These are phyloP conservation scores for Chrysosporium queenslandicum DNA, from an alignment of 2,329 filamentous ascomycete species.

Conservation along the genomic window DNA sequence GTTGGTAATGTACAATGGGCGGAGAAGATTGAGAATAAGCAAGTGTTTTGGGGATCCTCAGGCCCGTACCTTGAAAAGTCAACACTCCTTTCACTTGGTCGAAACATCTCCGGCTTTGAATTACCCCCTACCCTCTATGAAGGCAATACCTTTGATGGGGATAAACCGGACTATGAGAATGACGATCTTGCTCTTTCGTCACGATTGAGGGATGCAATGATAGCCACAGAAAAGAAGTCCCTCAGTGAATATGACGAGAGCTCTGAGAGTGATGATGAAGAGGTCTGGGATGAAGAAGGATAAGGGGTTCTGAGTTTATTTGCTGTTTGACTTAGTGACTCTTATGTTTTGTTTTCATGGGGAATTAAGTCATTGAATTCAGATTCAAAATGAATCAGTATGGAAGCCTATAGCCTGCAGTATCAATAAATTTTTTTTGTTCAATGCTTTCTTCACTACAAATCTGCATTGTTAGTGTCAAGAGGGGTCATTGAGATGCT, in stretches of 20 bases:
- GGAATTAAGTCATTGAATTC: no score
- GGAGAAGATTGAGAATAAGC: background rate
- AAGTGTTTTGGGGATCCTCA: conserved; percentile 5
- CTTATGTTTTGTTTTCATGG: no score
- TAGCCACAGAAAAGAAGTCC: conserved; percentile 1
- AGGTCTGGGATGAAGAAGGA: background rate
- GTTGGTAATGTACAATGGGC: conserved; percentile 8
- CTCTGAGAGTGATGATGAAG: background rate
- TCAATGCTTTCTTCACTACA: no score
- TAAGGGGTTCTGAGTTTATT: background rate
- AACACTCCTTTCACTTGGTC: conserved; percentile 6
- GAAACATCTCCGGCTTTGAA: conserved; percentile 9
- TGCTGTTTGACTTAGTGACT: no score
- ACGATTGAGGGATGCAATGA: background rate
- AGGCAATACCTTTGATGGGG: conserved; percentile 1
- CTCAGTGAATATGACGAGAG: background rate
- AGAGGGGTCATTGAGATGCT: no score
- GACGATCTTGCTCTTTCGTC: background rate
- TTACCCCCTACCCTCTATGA: background rate
- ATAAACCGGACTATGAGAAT: background rate
- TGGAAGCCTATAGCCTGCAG: no score
- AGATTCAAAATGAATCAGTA: no score
- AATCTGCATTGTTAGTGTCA: no score
- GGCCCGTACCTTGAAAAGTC: conserved; percentile 10
- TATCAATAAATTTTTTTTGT: no score